Base-by-base conservation (phyloP, 1,284 basidiomycete species). In the Moesziomyces sp. region DNA sequence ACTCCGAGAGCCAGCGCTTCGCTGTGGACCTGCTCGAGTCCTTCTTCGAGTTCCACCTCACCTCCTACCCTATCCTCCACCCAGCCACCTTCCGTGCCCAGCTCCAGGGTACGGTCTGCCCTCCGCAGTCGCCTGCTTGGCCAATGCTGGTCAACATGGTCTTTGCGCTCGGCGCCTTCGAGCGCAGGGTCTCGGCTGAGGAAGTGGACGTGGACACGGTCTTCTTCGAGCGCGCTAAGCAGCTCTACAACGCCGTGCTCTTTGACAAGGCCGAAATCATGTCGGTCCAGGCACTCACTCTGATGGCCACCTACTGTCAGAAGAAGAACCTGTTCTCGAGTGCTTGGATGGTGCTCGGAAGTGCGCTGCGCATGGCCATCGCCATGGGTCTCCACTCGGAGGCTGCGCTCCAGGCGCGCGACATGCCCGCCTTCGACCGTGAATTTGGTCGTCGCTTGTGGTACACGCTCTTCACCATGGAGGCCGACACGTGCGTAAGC, bases 91-190 rank as follows among this genome's bases (percentile, higher is more conserved):
- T 74, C 72, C 67, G 66, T 40, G 72, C 67, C 13, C 72, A 74
- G 56, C 72, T 74, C 13, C 52, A 62, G 28, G 72, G 67, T 40
- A 66, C 67, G 16, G 38, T 70, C 23, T 52, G 49, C 45, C 55
- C 62, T 43, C 72, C 72, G 9, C 46, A 43, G n/a, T 59, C 59
- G 7, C 30, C 58, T 7, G 63, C 67, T 24, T 74, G 72, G 72
- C 54, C 62, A 23, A 67, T 70, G 66, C 72, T 74, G 1, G 66
- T 74, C 63, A 74, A 74, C 72, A 74, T 74, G 72, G 72, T 74
- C 23, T 74, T 74, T 45, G 72, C 72, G 13, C 62, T 74, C 24
- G 72, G 72, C 21, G 63, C 72, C 19, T 65, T 70, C 33, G 72
- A 74, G 57, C 67, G 67, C 40, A 58, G 67, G 14, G 51, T 26